Percentiles rank a stretch among this genome's conserved stretches.
phyloP scores from a whole-genome alignment of 2,329 filamentous ascomycete species.

The Nemania abortiva region DNA sequence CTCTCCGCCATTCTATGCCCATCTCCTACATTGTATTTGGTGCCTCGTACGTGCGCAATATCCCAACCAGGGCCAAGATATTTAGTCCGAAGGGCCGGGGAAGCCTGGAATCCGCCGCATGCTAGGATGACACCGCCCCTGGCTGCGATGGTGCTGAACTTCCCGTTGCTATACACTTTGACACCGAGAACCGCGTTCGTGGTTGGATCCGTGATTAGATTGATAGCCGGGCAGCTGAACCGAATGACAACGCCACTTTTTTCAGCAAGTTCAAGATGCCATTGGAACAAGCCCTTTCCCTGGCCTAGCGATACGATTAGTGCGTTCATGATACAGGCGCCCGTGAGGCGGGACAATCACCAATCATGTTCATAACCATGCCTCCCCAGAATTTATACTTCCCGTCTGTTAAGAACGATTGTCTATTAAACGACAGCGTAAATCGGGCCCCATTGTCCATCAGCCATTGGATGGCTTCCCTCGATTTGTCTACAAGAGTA shows the following conservation, averaged over 20 bases:
- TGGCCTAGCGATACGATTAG: slow-evolving; percentile 35
- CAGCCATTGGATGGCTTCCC: slow-evolving; percentile 67
- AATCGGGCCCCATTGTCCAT: slow-evolving; percentile 66
- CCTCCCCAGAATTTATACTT: slow-evolving; percentile 76
- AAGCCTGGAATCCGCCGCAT: slow-evolving; percentile 74
- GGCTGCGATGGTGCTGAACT: slow-evolving; percentile 46
- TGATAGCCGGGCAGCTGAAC: slow-evolving; percentile 38
- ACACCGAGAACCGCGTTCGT: slow-evolving; percentile 42
- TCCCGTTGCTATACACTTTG: slow-evolving; percentile 35
- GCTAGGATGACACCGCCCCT: slow-evolving; percentile 61
- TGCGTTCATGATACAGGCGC: slow-evolving; percentile 1
- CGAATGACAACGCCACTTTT: slow-evolving; percentile 36
- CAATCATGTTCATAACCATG: slow-evolving; percentile 59
- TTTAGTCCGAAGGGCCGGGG: slow-evolving; percentile 65
- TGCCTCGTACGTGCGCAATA: slow-evolving; percentile 70
- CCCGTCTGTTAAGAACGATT: slow-evolving; percentile 73
- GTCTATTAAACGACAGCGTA: slow-evolving; percentile 72
- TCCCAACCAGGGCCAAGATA: slow-evolving; percentile 72
- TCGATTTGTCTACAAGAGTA: slow-evolving; percentile 64
- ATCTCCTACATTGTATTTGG: slow-evolving; percentile 73
- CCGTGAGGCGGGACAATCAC: slow-evolving; percentile 6
- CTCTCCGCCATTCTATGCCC: slow-evolving; percentile 66
- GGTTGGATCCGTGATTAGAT: slow-evolving; percentile 37
- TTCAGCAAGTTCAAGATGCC: slow-evolving; percentile 41
- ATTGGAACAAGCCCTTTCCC: slow-evolving; percentile 45